A percentile compares a stretch with the other conserved stretches of the same genome.
Conservation (phyloP, 1,139 yeast genomes). For the Nakaseomyces delphensis region DNA sequence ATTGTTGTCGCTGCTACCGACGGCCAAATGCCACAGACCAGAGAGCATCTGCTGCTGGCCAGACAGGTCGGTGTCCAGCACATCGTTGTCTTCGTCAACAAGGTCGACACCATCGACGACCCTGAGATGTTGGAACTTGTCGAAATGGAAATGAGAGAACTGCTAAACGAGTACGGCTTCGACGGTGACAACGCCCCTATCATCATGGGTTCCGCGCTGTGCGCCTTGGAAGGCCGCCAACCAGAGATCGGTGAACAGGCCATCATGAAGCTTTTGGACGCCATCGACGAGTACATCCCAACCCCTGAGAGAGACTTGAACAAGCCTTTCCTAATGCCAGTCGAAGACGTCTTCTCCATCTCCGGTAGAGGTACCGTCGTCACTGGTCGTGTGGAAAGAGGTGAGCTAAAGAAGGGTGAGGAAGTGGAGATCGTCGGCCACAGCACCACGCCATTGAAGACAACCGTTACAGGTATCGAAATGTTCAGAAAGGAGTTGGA, state of each 20-base stretch:
- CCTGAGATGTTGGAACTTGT: conserved; percentile 99
- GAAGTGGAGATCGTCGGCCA: conserved; percentile 95
- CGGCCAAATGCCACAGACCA: conserved; percentile 99
- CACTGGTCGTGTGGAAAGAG: conserved; percentile 98
- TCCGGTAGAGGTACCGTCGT: conserved; percentile 99
- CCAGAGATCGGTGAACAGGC: conserved; percentile 92
- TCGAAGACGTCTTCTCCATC: conserved; percentile 94
- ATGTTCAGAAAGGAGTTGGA: conserved; percentile 98
- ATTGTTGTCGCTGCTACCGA: conserved; percentile 98
- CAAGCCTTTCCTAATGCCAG: conserved; percentile 93
- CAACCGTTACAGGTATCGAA: conserved; percentile 96
- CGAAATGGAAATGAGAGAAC: conserved; percentile 99
- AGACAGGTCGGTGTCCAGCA: conserved; percentile 99
- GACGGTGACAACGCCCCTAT: conserved; percentile 99
- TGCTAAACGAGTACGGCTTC: conserved; percentile 80
- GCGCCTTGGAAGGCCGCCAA: conserved; percentile 81
- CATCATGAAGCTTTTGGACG: conserved; percentile 73
- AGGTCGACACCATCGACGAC: conserved; percentile 95
- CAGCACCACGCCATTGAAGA: conserved; percentile 79
- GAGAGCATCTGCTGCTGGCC: conserved; percentile 95
- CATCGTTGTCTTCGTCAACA: conserved; percentile 95
- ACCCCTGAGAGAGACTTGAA: conserved; percentile 95
- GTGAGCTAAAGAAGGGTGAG: conserved; percentile 93
- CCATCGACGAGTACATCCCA: conserved; percentile 91
- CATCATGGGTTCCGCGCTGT: conserved; percentile 96